phyloP scores from a whole-genome alignment of 768 basidiomycete genomes.

The Calocybe indica region DNA sequence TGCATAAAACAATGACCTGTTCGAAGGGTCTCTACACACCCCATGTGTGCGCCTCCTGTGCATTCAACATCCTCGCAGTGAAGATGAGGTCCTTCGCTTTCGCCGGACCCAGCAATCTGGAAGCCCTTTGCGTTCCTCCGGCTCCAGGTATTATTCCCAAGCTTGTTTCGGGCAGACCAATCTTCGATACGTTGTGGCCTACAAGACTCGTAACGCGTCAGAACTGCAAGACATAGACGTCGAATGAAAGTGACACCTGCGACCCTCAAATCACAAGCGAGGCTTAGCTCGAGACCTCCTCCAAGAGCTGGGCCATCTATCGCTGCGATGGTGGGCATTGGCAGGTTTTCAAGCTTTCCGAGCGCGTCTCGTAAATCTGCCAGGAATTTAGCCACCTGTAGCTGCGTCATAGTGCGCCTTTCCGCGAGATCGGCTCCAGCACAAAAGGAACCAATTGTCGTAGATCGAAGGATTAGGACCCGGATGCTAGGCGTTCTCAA shows the following conservation, averaged over 20 bases:
- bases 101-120: conserved; percentile 70
- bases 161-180: conserved; percentile 78
- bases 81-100: conserved; percentile 87
- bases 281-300: conserved; percentile 83
- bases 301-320: conserved; percentile 93
- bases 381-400: conserved; percentile 75
- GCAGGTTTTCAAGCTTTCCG: conserved; percentile 70
- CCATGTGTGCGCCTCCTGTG: conserved; percentile 62
- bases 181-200: conserved; percentile 71
- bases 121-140: conserved; percentile 81
- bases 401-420: conserved; percentile 72
- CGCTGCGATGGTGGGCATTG: conserved; percentile 87
- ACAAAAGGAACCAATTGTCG: conserved; percentile 76
- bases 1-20: conserved; percentile 1
- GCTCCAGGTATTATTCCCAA: conserved; percentile 88
- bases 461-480: conserved; percentile 78
- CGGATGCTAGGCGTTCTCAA: conserved; percentile 45
- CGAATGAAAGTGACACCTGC: conserved; percentile 52
- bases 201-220: conserved; percentile 1
- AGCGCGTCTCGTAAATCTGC: conserved; percentile 66
- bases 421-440: conserved; percentile 89
- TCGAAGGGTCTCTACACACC: conserved; percentile 36
- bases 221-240: background rate
- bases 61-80: conserved; percentile 65
- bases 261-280: conserved; percentile 88